Base-by-base conservation (phyloP, 805 yeast species). In the Kodamaea hsintzibuensis region DNA sequence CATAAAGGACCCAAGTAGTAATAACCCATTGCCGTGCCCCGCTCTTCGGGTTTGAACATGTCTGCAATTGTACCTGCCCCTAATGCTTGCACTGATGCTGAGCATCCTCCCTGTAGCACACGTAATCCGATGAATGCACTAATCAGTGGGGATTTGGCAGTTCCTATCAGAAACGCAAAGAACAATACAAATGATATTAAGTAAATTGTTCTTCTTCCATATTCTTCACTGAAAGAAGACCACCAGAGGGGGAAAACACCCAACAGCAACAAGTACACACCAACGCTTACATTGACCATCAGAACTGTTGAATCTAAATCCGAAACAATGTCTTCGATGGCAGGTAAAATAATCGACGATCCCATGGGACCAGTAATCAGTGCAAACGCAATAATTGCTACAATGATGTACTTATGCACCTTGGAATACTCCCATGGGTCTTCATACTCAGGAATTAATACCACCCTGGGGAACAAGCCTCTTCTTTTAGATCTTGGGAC, bases 11-110 rank as follows among this genome's bases (percentile, higher is more conserved):
- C 97, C 47, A 91, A 69, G 64, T 90, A 91, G 61, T 82, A 90
- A 47, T 83, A 74, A 0, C 97, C 96, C 83, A 90, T 81, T 2
- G 92, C 92, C 5, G 78, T 68, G 1, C 96, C 96, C 62, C 96
- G 77, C 60, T 85, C 82, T 35, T 83, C 81, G 7, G 86, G 84
- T 3, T 79, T 72, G 64, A 74, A 91, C 37, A 91, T 65, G 63
- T 91, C 97, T 17, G 89, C 80, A 16, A 90, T 85, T 0, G 96
- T 88, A 1, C 96, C 97, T 0, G 96, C 96, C 3, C 96, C 96
- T 27, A 90, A 90, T 16, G 92, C 82, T 66, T 91, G 96, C 0
- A 91, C 96, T 42, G 91, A 82, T 1, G 95, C 95, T 1, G 92
- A 86, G 55, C 86, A 82, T 0, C 91, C 96, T 51, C 96, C 96